Evolutionary conservation across 306 rosid species (phyloP).

Genomic region (Corylus heterophylla): DNA sequence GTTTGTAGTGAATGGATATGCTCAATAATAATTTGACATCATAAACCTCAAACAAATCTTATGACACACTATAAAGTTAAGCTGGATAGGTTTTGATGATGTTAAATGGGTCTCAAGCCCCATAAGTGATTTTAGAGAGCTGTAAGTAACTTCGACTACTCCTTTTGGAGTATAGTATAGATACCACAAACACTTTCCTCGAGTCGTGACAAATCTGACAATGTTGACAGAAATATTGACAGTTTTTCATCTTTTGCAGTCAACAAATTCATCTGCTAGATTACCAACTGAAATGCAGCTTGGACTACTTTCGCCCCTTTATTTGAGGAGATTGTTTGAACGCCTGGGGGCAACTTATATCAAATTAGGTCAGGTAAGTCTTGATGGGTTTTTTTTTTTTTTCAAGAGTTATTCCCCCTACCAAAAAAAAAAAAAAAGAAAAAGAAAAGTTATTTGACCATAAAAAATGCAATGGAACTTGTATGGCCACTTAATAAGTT

Average conservation of each 20-base stretch:
- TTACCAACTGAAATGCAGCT: conserved; percentile 71
- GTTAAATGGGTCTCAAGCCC: too few species aligned
- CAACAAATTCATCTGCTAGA: conserved; percentile 66
- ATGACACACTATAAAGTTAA: too few species aligned
- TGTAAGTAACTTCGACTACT: too few species aligned
- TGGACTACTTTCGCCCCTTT: conserved; percentile 77
- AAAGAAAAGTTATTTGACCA: background rate
- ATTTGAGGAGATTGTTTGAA: conserved; percentile 84
- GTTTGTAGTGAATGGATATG: background rate
- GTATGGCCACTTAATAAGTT: conserved; percentile 19
- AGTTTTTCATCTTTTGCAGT: conserved; percentile 43
- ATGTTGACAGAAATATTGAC: conserved; percentile 22
- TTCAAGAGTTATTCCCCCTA: background rate
- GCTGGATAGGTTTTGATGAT: too few species aligned
- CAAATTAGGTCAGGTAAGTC: conserved; percentile 88
- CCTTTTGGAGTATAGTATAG: background rate
- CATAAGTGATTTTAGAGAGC: too few species aligned
- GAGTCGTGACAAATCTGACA: background rate
- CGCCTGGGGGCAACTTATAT: conserved; percentile 96
- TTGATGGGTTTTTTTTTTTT: conserved; percentile 8
- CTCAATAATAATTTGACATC: background rate
- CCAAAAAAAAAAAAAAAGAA: background rate
- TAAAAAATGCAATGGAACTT: conserved; percentile 1
- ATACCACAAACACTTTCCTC: background rate
- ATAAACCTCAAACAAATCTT: too few species aligned